Base-by-base conservation (phyloP, 2,329 filamentous ascomycete genomes). In the Ophiostoma himal-ulmi region DNA sequence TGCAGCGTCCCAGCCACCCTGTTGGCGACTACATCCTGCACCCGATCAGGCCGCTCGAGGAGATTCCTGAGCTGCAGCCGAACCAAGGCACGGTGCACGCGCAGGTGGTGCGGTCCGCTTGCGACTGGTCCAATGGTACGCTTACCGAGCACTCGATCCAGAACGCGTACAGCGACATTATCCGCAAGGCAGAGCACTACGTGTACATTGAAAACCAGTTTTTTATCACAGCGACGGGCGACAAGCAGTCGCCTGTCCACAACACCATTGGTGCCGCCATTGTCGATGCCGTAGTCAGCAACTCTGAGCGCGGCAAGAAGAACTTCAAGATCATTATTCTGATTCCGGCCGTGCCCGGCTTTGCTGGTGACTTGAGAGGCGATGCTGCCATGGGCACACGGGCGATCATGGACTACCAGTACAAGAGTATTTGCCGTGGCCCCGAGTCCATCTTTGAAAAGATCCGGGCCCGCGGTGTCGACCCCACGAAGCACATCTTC, bases 171-270 rank as follows among this genome's bases (percentile, higher is more conserved):
- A 84, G 83, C 71, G 92, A 97, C 73, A 82, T 96, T 39, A 98
- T 98, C 75, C 84, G 89, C 68, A 92, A 92, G 68, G 94, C 94
- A 0, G 83, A 97, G 79, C 94, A 98, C 78, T 97, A 88, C 75
- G 91, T 99, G 34, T 99, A 98, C 81, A 97, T 99, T 72, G 95
- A 99, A 79, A 98, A 98, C 76, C 95, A 99, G 76, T 98, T 98
- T 82, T 99, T 98, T 83, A 97, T 96, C 77, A 96, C 93, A 1
- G 92, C 95, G 0, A 98, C 94, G 0, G 93, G 93, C 10, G 89
- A 95, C n/a, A 80, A 97, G 48, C 94, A 97, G 78, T 81, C 84
- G 0, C 94, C 94, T 0, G 88, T 98, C 34, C 89, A 93, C 79
- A 99, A 99, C 77, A 90, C 88, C 22, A 91, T 99, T 69, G 95